phyloP scores from a whole-genome alignment of 2,329 filamentous ascomycete species.

The Byssothecium circinans region DNA sequence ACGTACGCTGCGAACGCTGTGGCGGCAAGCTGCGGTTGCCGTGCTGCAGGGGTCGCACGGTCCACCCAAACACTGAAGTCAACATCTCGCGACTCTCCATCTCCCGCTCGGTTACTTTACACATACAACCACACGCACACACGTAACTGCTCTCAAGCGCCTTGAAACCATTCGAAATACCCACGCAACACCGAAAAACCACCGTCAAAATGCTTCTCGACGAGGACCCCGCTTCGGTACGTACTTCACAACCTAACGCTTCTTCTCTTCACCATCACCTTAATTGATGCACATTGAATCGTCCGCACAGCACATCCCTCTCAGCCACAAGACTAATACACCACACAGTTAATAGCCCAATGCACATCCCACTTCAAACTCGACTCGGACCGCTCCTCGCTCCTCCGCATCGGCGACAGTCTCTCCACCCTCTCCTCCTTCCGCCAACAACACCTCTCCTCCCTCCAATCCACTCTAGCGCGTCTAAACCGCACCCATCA shows the following conservation, averaged over 20 bases:
- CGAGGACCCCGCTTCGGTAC: slow-evolving; percentile 84
- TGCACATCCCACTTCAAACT: slow-evolving; percentile 97
- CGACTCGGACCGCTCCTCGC: slow-evolving; percentile 78
- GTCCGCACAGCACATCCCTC: slow-evolving; percentile 4
- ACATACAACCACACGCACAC: not conserved
- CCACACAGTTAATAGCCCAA: slow-evolving; percentile 77
- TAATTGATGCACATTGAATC: slow-evolving; percentile 12
- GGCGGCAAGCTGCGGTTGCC: slow-evolving; percentile 28
- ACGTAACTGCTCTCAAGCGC: not conserved
- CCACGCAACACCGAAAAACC: slow-evolving; percentile 7
- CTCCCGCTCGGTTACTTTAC: not conserved
- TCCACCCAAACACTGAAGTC: slow-evolving; percentile 33
- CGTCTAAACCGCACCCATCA: slow-evolving; percentile 74
- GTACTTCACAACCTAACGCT: slow-evolving; percentile 39
- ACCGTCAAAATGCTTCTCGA: slow-evolving; percentile 80
- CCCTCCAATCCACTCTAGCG: slow-evolving; percentile 42
- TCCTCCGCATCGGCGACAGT: slow-evolving; percentile 81
- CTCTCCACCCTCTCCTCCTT: slow-evolving; percentile 81
- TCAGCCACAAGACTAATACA: slow-evolving; percentile 16
- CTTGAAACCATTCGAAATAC: not conserved
- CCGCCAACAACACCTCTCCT: slow-evolving; percentile 69
- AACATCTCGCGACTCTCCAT: slow-evolving; percentile 26
- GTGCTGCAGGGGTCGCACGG: slow-evolving; percentile 27
- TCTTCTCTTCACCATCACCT: not conserved
- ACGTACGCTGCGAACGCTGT: slow-evolving; percentile 32